phyloP scores from a whole-genome alignment of 768 basidiomycete genomes.

The Mycena rosella region DNA sequence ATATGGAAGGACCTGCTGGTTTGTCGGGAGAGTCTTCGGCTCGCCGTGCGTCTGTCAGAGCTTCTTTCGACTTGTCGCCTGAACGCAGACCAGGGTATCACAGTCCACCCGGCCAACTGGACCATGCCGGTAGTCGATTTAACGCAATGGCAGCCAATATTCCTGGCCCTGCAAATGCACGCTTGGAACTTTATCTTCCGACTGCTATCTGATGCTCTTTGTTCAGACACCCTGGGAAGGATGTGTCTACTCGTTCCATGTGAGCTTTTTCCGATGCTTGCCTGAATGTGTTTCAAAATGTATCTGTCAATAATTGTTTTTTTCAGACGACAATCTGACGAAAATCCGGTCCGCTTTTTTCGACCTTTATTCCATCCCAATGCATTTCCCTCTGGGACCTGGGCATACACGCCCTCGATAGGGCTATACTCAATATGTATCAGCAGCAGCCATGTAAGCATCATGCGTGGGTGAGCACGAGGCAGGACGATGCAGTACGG shows the following conservation, averaged over 20 bases:
- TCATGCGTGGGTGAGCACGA: neutral
- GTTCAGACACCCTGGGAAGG: conserved; percentile 23
- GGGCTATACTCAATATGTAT: neutral
- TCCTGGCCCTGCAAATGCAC: neutral
- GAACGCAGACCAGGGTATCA: conserved; percentile 7
- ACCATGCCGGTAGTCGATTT: conserved; percentile 24
- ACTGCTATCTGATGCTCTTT: neutral
- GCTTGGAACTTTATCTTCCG: neutral
- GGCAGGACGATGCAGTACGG: conserved; percentile 11
- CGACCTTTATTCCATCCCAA: conserved; percentile 22
- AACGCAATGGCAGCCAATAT: conserved; percentile 23
- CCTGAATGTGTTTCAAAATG: conserved; percentile 11
- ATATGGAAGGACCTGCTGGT: conserved; percentile 29
- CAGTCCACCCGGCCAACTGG: conserved; percentile 22
- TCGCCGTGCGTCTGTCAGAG: neutral
- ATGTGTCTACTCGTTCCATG: conserved; percentile 12
- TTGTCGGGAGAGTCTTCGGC: neutral
- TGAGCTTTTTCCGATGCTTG: neutral
- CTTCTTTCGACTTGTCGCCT: neutral
- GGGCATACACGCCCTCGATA: neutral
- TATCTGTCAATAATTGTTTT: neutral
- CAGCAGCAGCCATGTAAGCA: too few relatives aligned
- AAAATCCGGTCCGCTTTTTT: conserved; percentile 8
- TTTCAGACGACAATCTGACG: conserved; percentile 1
- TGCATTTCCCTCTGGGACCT: conserved; percentile 15